phyloP scores from a whole-genome alignment of 2,329 filamentous ascomycete species.

The Trematosphaeria pertusa region DNA sequence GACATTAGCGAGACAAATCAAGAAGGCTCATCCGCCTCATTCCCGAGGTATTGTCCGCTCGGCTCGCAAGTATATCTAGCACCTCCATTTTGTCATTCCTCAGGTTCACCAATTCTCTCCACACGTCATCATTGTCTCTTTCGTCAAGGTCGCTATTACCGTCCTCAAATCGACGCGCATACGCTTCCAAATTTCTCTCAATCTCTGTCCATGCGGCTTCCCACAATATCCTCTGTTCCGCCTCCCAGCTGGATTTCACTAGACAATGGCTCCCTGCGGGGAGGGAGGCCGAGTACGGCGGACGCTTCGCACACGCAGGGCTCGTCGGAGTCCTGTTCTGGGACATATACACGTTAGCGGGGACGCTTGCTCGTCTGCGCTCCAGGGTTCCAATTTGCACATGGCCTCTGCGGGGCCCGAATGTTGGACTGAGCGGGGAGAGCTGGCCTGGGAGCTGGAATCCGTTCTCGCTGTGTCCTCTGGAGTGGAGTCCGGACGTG shows the following conservation, averaged over 20 bases:
- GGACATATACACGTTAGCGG: not conserved
- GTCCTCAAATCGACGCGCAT: conserved; percentile 10
- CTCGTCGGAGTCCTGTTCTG: not conserved
- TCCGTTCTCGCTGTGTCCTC: not conserved
- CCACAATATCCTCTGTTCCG: conserved; percentile 15
- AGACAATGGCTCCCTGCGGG: not conserved
- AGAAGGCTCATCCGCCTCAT: not conserved
- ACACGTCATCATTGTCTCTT: conserved; percentile 7
- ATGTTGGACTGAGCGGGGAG: conserved; percentile 20
- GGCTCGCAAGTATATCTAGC: not conserved
- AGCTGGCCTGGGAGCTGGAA: conserved; percentile 1
- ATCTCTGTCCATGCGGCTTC: conserved; percentile 20
- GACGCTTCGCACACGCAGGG: not conserved
- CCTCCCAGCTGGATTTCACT: not conserved
- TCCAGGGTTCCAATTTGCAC: conserved; percentile 15
- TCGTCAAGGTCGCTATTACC: not conserved
- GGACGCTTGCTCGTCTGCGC: conserved; percentile 12
- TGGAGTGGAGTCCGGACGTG: not conserved
- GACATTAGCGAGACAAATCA: not conserved
- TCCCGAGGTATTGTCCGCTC: not conserved
- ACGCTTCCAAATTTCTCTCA: conserved; percentile 18
- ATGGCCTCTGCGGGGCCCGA: conserved; percentile 16
- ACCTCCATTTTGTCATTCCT: conserved; percentile 1
- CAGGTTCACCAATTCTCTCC: conserved; percentile 14
- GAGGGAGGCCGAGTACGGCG: not conserved